Conservation (phyloP, 306 rosid genomes). For the Hylodesmum podocarpum region DNA sequence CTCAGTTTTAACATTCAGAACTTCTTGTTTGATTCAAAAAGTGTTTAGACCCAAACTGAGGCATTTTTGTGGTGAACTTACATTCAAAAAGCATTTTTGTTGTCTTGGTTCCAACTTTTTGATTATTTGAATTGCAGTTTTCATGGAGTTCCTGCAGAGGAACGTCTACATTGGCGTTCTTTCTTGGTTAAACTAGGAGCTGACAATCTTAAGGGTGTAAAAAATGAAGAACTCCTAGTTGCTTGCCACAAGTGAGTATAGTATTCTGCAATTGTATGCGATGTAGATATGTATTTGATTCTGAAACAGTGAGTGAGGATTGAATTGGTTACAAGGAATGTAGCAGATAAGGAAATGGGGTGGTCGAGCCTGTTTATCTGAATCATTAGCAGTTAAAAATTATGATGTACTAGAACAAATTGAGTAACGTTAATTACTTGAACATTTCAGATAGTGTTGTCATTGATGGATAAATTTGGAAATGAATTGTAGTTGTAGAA, state of each 20-base stretch:
- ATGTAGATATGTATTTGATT: not conserved
- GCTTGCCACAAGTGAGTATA: constrained; percentile 84
- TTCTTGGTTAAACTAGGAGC: constrained; percentile 92
- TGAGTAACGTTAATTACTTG: not conserved
- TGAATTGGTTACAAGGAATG: not conserved
- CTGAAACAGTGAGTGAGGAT: not conserved
- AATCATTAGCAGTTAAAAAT: not conserved
- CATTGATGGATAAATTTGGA: not conserved
- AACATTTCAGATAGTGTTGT: not conserved
- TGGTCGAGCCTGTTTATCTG: too few relatives aligned
- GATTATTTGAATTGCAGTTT: constrained; percentile 50
- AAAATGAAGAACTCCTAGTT: constrained; percentile 92
- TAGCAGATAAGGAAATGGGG: too few relatives aligned
- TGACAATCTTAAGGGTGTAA: constrained; percentile 83
- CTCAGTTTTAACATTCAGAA: not conserved
- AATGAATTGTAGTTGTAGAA: constrained; percentile 5
- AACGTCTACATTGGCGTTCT: constrained; percentile 90
- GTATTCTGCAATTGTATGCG: not conserved
- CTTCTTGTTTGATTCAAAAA: not conserved
- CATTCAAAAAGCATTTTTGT: not conserved
- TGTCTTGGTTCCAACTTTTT: not conserved
- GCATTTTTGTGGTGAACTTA: not conserved
- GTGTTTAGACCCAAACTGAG: too few relatives aligned
- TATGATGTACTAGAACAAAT: constrained; percentile 1
- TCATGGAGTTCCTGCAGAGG: constrained; percentile 96